phyloP scores from a whole-genome alignment of 805 yeast genomes.

The Wickerhamomyces chambardii region DNA sequence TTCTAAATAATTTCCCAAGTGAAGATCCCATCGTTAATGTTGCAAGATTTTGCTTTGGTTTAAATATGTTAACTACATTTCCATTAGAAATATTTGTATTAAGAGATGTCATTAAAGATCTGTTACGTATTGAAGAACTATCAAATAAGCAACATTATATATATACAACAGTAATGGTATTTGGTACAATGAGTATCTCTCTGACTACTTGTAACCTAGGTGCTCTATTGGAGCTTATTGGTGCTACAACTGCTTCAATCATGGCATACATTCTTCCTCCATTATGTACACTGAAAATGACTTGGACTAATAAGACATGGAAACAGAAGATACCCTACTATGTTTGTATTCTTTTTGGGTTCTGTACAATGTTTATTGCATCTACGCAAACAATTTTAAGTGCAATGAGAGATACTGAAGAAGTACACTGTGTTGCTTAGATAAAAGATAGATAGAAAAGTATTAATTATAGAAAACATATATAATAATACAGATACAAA shows the following conservation, averaged over 20 bases:
- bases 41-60: conserved; percentile 86
- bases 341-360: conserved; percentile 62
- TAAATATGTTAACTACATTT: conserved; percentile 87
- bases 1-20: conserved; percentile 77
- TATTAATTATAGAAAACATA: background rate
- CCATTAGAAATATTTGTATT: conserved; percentile 90
- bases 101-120: conserved; percentile 74
- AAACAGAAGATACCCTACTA: conserved; percentile 47
- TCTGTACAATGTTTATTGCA: conserved; percentile 71
- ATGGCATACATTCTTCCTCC: conserved; percentile 94
- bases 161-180: conserved; percentile 57
- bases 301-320: conserved; percentile 30
- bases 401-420: conserved; percentile 9
- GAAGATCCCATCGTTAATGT: conserved; percentile 70
- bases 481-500: background rate
- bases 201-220: conserved; percentile 83
- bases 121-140: conserved; percentile 34
- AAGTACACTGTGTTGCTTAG: conserved; percentile 9
- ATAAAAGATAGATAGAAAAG: too few relatives aligned
- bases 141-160: conserved; percentile 43
- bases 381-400: conserved; percentile 60
- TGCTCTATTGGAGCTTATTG: conserved; percentile 80
- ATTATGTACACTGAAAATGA: conserved; percentile 63
- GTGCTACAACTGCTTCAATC: conserved; percentile 86
- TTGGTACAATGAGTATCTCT: conserved; percentile 67